These are phyloP conservation scores for Kingdonia uniflora DNA, from an alignment of 164 flowering plant genomes.

Conservation along the genomic window DNA sequence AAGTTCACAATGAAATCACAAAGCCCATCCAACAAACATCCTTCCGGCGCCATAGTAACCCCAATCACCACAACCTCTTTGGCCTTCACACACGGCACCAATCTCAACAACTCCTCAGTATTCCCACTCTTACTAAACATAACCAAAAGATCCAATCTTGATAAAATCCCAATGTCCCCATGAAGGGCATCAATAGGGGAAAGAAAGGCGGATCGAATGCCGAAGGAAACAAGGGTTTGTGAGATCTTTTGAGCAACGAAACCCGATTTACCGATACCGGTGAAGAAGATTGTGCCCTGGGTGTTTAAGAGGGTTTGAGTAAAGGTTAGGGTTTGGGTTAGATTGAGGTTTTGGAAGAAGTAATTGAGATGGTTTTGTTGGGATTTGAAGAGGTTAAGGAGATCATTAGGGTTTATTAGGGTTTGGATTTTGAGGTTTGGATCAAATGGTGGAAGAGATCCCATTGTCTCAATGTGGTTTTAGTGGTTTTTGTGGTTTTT, in stretches of 20 bases:
- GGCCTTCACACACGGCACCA: slow-evolving; percentile 81
- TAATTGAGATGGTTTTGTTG: slow-evolving; percentile 75
- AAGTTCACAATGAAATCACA: slow-evolving; percentile 83
- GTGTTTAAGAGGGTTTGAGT: slow-evolving; percentile 51
- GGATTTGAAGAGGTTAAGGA: slow-evolving; percentile 61
- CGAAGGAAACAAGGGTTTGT: slow-evolving; percentile 83
- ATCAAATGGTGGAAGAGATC: slow-evolving; percentile 34
- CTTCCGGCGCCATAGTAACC: slow-evolving; percentile 47
- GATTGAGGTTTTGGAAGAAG: slow-evolving; percentile 76
- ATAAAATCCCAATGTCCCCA: slow-evolving; percentile 79
- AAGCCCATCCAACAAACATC: slow-evolving; percentile 30
- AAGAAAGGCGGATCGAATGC: slow-evolving; percentile 50
- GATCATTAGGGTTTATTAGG: slow-evolving; percentile 18
- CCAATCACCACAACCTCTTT: slow-evolving; percentile 63
- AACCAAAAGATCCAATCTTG: slow-evolving; percentile 39
- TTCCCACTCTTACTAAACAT: slow-evolving; percentile 86
- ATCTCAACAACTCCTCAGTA: slow-evolving; percentile 68
- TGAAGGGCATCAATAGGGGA: slow-evolving; percentile 92
- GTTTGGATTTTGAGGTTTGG: slow-evolving; percentile 4
- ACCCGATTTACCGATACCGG: slow-evolving; percentile 97
- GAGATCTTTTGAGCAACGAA: slow-evolving; percentile 92
- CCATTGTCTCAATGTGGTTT: too few species aligned
- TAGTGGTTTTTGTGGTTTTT: too few species aligned
- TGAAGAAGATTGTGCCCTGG: slow-evolving; percentile 69
- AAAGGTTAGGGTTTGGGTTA: slow-evolving; percentile 66